Evolutionary conservation across 169 alveolate species (phyloP), one percentile per base, ranked within the genome.

Genomic region (Cryptosporidium tyzzeri): DNA sequence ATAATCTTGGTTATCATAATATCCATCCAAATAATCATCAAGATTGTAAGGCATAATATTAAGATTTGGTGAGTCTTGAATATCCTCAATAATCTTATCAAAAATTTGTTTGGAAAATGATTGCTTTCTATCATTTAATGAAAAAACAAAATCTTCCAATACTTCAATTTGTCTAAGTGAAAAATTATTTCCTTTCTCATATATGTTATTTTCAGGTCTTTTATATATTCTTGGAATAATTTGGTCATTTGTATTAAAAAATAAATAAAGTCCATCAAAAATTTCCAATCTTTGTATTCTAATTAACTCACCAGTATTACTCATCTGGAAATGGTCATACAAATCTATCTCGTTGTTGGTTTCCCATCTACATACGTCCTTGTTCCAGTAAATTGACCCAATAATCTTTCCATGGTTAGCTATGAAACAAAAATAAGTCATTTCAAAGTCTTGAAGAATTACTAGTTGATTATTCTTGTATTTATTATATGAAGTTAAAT

Each of bases 61-160:
- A 14, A 80, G 35, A 80, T 80, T 65, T 41, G 89, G 89, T 9
- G 51, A 37, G 7, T 29, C 58, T 35, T 26, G 51, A 5, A n/a
- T 9, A 21, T 12, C 7, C 33, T 41, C 67, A 23, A 6, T 37
- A 26, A 80, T 80, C 33, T 21, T 80, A 8, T 80, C 51, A 61
- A 80, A 44, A 39, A 80, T 26, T 50, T 80, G 29, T 48, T 29
- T 62, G 9, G 89, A 59, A 65, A 80, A 80, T 8, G 35, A 41
- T 37, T 80, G 89, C 10, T 80, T 80, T 44, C 48, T 41, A 65
- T 59, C 75, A 80, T 80, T 80, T n/a, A 80, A 48, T 29, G 89
- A 80, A 80, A 80, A 80, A 14, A 80, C 74, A 80, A 80, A 80
- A 39, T 80, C 80, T 31, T 80, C 89, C 50, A 80, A 80, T 29